phyloP scores from a whole-genome alignment of 176 grass and related monocot genomes.

The Poa annua region DNA sequence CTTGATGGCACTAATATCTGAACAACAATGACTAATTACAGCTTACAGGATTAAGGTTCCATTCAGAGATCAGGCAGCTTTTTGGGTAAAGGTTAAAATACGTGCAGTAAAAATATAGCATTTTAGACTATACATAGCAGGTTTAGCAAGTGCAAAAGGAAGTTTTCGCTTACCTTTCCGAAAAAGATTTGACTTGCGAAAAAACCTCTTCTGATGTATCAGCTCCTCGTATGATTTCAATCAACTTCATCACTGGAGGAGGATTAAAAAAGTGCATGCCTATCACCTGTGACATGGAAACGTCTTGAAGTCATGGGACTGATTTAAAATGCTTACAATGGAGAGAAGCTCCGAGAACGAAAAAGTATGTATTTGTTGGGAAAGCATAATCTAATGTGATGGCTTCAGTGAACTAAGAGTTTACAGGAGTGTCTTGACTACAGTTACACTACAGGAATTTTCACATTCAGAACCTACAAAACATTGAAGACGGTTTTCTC shows the following conservation, averaged over 20 bases:
- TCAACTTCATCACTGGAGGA: constrained; percentile 91
- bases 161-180: constrained; percentile 59
- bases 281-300: constrained; percentile 65
- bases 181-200: constrained; percentile 68
- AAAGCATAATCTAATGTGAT: not conserved
- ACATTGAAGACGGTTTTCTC: not conserved
- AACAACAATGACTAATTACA: not conserved
- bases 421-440: not conserved
- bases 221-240: constrained; percentile 92
- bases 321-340: not conserved
- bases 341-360: not conserved
- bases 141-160: not conserved
- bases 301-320: not conserved
- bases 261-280: constrained; percentile 98
- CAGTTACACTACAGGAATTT: not conserved
- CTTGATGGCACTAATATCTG: not conserved
- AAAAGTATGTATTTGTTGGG: not conserved
- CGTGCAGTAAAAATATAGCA: not conserved
- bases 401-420: not conserved
- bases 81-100: not conserved
- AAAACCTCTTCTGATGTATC: constrained; percentile 86
- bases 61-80: not conserved
- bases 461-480: not conserved
- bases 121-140: not conserved
- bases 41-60: not conserved